Evolutionary conservation across 129 eudicot species (phyloP).

Genomic region (Chrysanthemum makinoi): DNA sequence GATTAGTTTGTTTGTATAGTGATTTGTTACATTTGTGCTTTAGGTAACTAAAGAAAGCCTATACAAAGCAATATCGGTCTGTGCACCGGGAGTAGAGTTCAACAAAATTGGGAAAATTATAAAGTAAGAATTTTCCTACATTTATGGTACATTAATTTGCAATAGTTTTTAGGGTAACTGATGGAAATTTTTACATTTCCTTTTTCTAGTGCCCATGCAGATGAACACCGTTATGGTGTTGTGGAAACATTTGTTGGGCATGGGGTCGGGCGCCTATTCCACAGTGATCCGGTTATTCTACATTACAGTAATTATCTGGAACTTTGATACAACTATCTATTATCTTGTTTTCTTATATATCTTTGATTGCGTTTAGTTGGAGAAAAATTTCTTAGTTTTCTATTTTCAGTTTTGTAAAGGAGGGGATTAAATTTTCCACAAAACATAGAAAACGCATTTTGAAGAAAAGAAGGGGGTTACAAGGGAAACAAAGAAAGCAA

Average conservation of each 20-base stretch:
- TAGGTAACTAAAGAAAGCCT: constrained; percentile 88
- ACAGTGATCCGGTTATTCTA: constrained; percentile 79
- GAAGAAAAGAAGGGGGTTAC: too few species aligned
- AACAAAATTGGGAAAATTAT: constrained; percentile 73
- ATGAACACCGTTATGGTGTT: constrained; percentile 76
- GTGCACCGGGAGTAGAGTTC: constrained; percentile 81
- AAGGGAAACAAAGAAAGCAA: too few species aligned
- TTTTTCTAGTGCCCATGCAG: constrained; percentile 64
- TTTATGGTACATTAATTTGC: too few species aligned
- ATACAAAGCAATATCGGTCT: constrained; percentile 79
- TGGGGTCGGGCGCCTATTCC: constrained; percentile 86
- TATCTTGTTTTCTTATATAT: too few species aligned
- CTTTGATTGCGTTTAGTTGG: too few species aligned
- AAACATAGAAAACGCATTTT: too few species aligned
- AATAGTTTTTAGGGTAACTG: too few species aligned
- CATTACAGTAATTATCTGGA: constrained; percentile 60
- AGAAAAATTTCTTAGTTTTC: too few species aligned
- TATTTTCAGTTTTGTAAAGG: too few species aligned
- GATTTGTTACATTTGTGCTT: not conserved
- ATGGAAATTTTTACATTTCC: too few species aligned
- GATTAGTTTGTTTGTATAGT: not conserved
- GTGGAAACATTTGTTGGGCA: constrained; percentile 88
- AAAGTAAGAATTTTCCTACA: constrained; percentile 46
- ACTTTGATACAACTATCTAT: not conserved
- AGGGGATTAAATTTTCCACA: too few species aligned